phyloP scores from a whole-genome alignment of 1,284 basidiomycete genomes.

The Chondrostereum purpureum region DNA sequence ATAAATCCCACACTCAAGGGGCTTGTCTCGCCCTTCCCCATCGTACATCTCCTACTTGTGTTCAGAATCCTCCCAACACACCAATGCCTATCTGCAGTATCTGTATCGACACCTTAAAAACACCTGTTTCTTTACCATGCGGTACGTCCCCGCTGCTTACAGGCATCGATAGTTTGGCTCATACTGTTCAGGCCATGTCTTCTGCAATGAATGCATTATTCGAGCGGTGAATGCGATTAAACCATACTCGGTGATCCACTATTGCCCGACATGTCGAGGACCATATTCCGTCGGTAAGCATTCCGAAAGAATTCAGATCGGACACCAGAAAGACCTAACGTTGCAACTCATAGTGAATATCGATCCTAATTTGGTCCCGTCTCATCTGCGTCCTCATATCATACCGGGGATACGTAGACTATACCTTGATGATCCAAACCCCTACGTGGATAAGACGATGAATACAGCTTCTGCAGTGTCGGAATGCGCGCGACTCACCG shows the following conservation, averaged over 20 bases:
- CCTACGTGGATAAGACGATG: conserved; percentile 13
- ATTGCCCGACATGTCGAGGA: conserved; percentile 46
- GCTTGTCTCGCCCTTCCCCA: too few species aligned
- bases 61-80: conserved; percentile 2
- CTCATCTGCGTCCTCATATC: conserved; percentile 42
- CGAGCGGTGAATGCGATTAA: conserved; percentile 39
- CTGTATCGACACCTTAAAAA: conserved; percentile 43
- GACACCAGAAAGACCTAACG: background rate
- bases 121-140: conserved; percentile 54
- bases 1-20: background rate
- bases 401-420: conserved; percentile 46
- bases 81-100: conserved; percentile 37
- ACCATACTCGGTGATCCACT: conserved; percentile 38
- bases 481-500: conserved; percentile 39
- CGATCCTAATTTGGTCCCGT: conserved; percentile 38
- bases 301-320: too few species aligned
- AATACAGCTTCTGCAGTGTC: conserved; percentile 16
- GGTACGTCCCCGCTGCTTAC: conserved; percentile 29
- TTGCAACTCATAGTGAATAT: conserved; percentile 32
- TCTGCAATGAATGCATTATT: conserved; percentile 48
- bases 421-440: conserved; percentile 30
- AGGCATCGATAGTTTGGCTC: conserved; percentile 5
- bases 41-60: background rate
- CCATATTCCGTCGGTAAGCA: conserved; percentile 41
- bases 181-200: conserved; percentile 44